These are phyloP conservation scores for Kickxella alabastrina DNA, from an alignment of 192 early-diverging fungal genomes.

Conservation along the genomic window DNA sequence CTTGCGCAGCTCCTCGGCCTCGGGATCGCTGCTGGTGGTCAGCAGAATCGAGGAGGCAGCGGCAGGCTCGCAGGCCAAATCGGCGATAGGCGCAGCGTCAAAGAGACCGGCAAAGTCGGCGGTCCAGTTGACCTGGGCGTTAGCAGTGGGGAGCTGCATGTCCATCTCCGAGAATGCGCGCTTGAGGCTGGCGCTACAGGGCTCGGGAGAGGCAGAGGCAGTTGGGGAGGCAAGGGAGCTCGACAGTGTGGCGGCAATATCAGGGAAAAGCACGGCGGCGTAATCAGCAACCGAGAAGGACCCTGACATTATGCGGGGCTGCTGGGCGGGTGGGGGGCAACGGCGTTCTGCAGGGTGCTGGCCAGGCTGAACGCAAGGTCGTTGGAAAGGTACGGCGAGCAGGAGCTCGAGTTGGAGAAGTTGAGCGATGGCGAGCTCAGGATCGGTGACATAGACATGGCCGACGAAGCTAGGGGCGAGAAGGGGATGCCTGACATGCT, in stretches of 20 bases:
- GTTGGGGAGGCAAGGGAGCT: constrained; percentile 13
- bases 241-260: constrained; percentile 24
- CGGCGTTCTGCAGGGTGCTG: constrained; percentile 24
- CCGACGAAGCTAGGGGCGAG: constrained; percentile 12
- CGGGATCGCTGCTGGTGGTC: constrained; percentile 2
- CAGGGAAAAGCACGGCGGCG: constrained; percentile 43
- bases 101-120: constrained; percentile 29
- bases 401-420: constrained; percentile 23
- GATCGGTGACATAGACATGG: constrained; percentile 9
- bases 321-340: background rate
- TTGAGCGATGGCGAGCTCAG: constrained; percentile 25
- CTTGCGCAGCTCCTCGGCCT: constrained; percentile 41
- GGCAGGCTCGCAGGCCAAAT: background rate
- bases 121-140: constrained; percentile 7
- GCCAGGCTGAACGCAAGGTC: constrained; percentile 40
- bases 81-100: constrained; percentile 7
- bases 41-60: constrained; percentile 2
- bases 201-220: background rate
- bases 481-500: constrained; percentile 1
- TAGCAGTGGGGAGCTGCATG: constrained; percentile 12
- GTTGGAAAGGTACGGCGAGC: constrained; percentile 32
- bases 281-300: constrained; percentile 37
- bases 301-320: constrained; percentile 6
- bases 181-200: constrained; percentile 8
- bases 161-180: constrained; percentile 17